These are phyloP conservation scores for Russula abietina DNA, from an alignment of 768 basidiomycete species.

Conservation along the genomic window DNA sequence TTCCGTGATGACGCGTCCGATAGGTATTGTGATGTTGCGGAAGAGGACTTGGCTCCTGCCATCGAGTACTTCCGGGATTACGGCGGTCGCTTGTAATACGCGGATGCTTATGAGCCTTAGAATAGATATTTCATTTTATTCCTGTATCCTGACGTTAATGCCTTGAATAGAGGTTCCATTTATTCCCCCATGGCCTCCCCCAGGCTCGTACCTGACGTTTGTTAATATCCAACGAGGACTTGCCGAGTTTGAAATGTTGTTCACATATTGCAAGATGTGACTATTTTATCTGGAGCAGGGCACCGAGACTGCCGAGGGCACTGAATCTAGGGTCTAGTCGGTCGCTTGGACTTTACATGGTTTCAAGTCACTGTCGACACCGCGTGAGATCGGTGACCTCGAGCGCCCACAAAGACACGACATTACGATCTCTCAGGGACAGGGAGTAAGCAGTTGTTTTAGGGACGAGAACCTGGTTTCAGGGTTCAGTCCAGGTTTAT, in stretches of 20 bases:
- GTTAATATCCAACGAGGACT: neutral
- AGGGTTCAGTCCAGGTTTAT: neutral
- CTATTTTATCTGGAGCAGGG: too few species aligned
- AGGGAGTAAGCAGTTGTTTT: neutral
- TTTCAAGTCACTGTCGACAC: neutral
- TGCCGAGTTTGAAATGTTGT: neutral
- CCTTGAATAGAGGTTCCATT: neutral
- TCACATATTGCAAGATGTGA: too few species aligned
- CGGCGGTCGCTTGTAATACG: constrained; percentile 11
- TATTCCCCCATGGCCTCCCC: neutral
- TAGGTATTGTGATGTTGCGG: constrained; percentile 18
- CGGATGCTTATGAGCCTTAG: neutral
- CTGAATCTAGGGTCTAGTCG: neutral
- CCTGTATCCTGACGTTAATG: neutral
- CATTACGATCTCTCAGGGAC: neutral
- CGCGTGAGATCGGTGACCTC: neutral
- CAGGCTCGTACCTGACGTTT: neutral
- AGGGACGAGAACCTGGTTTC: neutral
- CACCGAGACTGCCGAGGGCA: neutral
- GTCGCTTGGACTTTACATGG: neutral
- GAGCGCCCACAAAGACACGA: neutral
- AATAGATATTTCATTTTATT: neutral
- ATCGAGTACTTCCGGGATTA: constrained; percentile 23
- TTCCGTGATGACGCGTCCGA: constrained; percentile 17
- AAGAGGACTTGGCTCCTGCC: constrained; percentile 17